Evolutionary conservation across 2,329 filamentous ascomycete species (phyloP), one percentile per base, ranked within the genome.

Genomic region (Aspergillaceae sp.): DNA sequence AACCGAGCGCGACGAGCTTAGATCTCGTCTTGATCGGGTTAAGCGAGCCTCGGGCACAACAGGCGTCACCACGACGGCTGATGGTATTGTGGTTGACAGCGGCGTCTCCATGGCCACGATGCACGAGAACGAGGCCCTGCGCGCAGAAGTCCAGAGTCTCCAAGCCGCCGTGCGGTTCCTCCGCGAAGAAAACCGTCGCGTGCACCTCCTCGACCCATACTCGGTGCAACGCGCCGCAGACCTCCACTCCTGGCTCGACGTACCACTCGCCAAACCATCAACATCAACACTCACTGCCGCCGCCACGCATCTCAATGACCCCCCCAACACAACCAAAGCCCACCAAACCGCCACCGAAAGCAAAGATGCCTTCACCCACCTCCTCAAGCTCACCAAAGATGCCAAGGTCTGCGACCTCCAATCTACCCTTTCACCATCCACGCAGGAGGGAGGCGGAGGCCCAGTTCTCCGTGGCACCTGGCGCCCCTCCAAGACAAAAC

Each of bases 151-250:
- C 19, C 56, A 58, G 43, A 67, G 61, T 50, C 63, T 74, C 8
- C 69, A 73, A 59, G 64, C 69, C n/a, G 68, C 70, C 1, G 66
- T 73, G 5, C 68, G 71, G 41, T 72, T 67, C 54, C 56, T 73
- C 5, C 68, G 69, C 32, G 65, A 69, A 44, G 71, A 74, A 43
- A 73, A 70, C 48, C 64, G 66, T 28, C 67, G 66, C 28, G 55
- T 61, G 26, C 68, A 61, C 42, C 57, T 68, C 26, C 61, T 68
- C 41, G 66, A 70, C 46, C 67, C 68, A 3, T 69, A 67, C 52
- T 69, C 68, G 8, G 56, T 70, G 30, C 66, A 69, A 49, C 60
- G 64, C 43, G 63, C 64, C 7, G 62, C 62, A 7, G 65, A 67
- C 32, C 56, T 69, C 51, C 61, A 70, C 50, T 59, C 64, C 30